Percentiles rank a stretch among this genome's conserved stretches.
These are phyloP conservation scores for Vachellia collinsii DNA, from an alignment of 306 rosid genomes.

Conservation along the genomic window DNA sequence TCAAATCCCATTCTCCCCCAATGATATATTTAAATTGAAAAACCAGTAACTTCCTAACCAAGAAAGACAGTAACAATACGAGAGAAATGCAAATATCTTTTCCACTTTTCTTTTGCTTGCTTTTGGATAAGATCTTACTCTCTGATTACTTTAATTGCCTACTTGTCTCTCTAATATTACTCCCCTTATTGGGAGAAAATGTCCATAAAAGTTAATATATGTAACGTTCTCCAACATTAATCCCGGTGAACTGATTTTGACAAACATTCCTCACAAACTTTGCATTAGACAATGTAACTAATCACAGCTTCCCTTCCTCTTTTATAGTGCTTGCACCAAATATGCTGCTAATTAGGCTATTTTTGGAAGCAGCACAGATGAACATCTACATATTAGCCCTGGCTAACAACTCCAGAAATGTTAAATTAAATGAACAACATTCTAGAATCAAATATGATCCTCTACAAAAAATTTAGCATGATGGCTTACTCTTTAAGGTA, in stretches of 20 bases:
- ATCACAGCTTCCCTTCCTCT: background rate
- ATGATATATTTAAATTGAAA: slow-evolving; percentile 21
- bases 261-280: background rate
- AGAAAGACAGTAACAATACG: slow-evolving; percentile 21
- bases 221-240: background rate
- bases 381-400: background rate
- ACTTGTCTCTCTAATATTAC: slow-evolving; percentile 2
- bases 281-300: background rate
- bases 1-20: background rate
- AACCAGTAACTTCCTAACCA: slow-evolving; percentile 17
- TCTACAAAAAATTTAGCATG: slow-evolving; percentile 26
- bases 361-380: background rate
- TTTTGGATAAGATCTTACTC: background rate
- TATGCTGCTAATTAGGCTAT: background rate
- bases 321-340: background rate
- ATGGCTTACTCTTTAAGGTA: slow-evolving; percentile 63
- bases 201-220: background rate
- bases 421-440: background rate
- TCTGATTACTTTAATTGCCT: background rate
- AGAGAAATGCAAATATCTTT: slow-evolving; percentile 27
- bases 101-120: background rate
- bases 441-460: slow-evolving; percentile 14
- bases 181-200: background rate
- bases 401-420: background rate
- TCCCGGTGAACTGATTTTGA: background rate